Evolutionary conservation across 352 stramenopile genomes (phyloP), one percentile per base, ranked within the genome.

Genomic region (Blastocystis sp.): DNA sequence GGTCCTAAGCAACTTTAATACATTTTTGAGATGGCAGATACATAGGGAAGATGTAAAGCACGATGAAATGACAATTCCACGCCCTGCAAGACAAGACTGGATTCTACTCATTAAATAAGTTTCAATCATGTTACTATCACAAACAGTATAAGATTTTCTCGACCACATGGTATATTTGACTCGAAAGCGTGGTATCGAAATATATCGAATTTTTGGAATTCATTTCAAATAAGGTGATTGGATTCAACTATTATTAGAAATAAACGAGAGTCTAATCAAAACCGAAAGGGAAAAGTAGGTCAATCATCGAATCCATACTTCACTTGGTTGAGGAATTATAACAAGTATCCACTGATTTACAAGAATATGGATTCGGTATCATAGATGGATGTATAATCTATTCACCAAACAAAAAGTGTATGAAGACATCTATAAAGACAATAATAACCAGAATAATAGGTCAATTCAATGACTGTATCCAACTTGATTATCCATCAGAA

Each of bases 141-240:
- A 80, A 80, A 80, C 32, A 59, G 69, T 80, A 80, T 80, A 80
- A 27, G 69, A 59, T 27, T 43, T 51, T 27, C 19, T 58, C 21
- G 37, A 59, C 69, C 69, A 80, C 69, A 80, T 80, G 27, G 35
- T 29, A 27, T 32, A 56, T 51, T 27, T 57, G 66, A 32, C 21
- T n/a, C 21, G 43, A 80, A 59, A 51, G 4, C 9, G 11, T 2
- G 24, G 11, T 58, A 11, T 24, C 24, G 56, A 78, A 78, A 78
- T 12, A 14, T 6, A 24, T 21, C 21, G 3, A 4, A 59, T 80
- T 59, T 74, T 59, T 49, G 37, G 14, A 39, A 63, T 42, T 54
- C 12, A 59, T 11, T 51, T 49, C 16, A 52, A 52, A 74, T 19
- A 12, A 74, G 5, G 21, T 24, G 27, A 80, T 37, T 21, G 43